A percentile compares a stretch with the other conserved stretches of the same genome.
phyloP scores from a whole-genome alignment of 2,329 filamentous ascomycete species.

The Delphinella strobiligena region DNA sequence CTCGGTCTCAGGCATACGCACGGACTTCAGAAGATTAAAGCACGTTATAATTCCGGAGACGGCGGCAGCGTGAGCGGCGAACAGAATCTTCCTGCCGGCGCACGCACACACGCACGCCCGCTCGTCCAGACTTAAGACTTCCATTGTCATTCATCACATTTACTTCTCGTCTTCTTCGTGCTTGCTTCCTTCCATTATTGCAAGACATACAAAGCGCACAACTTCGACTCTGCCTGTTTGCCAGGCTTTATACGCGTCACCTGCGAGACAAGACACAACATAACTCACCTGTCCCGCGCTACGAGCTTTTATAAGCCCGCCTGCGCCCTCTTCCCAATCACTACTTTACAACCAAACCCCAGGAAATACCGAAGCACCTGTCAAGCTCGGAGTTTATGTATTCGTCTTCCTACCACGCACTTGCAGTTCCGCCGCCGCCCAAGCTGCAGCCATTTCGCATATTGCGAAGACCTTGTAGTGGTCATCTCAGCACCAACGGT shows the following conservation, averaged over 20 bases:
- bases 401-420: conserved; percentile 92
- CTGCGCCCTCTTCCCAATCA: neutral
- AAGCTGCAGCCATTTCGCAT: conserved; percentile 97
- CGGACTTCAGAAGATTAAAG: too few relatives aligned
- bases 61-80: too few relatives aligned
- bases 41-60: too few relatives aligned
- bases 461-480: conserved; percentile 86
- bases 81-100: too few relatives aligned
- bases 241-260: conserved; percentile 1
- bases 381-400: conserved; percentile 66
- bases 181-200: neutral
- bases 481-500: conserved; percentile 83
- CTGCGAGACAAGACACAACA: neutral
- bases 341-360: conserved; percentile 6
- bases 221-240: conserved; percentile 4
- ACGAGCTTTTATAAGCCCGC: conserved; percentile 2
- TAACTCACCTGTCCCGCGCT: neutral
- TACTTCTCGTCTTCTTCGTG: neutral
- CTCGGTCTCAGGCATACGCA: too few relatives aligned
- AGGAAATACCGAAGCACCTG: neutral
- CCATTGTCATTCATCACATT: neutral
- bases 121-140: too few relatives aligned
- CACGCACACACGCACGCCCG: too few relatives aligned
- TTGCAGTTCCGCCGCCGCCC: conserved; percentile 85
- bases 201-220: neutral